Percentiles rank a stretch among this genome's conserved stretches.
Evolutionary conservation across 805 yeast species (phyloP).

Genomic region (Candida piceae): DNA sequence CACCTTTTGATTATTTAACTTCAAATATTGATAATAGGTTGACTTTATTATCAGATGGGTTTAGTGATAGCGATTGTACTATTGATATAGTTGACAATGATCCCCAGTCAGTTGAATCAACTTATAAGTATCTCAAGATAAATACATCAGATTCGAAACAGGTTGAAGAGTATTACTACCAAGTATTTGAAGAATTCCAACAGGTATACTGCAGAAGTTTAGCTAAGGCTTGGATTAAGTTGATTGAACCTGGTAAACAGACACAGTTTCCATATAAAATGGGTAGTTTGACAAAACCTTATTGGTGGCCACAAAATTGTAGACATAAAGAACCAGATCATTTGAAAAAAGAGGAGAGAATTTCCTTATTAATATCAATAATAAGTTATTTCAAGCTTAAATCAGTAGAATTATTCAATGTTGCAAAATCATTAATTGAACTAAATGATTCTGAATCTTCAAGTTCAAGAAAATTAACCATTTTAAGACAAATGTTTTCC

Average conservation of each 20-base stretch:
- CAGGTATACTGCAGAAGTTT: conserved; percentile 56
- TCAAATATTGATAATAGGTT: too few relatives aligned
- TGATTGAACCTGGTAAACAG: conserved; percentile 64
- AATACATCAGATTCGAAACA: conserved; percentile 14
- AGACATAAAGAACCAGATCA: conserved; percentile 74
- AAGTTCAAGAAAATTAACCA: conserved; percentile 15
- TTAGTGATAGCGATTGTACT: too few relatives aligned
- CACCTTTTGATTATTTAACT: too few relatives aligned
- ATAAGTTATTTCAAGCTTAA: conserved; percentile 22
- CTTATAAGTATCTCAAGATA: conserved; percentile 13
- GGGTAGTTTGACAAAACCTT: conserved; percentile 46
- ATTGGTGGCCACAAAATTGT: conserved; percentile 65
- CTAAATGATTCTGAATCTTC: conserved; percentile 6
- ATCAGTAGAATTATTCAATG: conserved; percentile 16
- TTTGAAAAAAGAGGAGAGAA: conserved; percentile 52
- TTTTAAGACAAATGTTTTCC: conserved; percentile 25
- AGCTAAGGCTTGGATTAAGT: conserved; percentile 64
- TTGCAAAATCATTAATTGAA: conserved; percentile 23
- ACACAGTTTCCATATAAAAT: conserved; percentile 55
- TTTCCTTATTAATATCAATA: conserved; percentile 42
- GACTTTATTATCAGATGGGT: too few relatives aligned
- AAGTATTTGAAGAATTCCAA: conserved; percentile 36
- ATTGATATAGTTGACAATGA: too few relatives aligned
- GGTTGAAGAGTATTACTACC: conserved; percentile 21
- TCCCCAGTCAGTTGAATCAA: too few relatives aligned